phyloP scores from a whole-genome alignment of 306 rosid species.

The Vigna nakashimae region DNA sequence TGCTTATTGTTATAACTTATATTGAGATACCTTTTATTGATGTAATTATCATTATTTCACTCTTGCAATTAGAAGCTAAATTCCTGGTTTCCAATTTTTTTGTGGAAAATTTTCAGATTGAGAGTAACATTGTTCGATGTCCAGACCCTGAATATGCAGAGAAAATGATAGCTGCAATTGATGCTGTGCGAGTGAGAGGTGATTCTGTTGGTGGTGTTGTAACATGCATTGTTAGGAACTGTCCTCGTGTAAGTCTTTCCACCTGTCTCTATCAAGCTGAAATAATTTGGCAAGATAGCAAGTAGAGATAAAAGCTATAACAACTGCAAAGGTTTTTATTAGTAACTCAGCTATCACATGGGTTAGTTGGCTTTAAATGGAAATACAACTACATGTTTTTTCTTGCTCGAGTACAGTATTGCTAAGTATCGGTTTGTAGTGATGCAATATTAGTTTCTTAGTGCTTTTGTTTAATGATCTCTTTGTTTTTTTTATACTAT shows the following conservation, averaged over 20 bases:
- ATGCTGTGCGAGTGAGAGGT: conserved; percentile 83
- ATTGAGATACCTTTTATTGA: conserved; percentile 4
- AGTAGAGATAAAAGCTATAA: conserved; percentile 31
- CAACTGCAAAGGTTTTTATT: conserved; percentile 20
- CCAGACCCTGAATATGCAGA: conserved; percentile 95
- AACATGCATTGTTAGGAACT: conserved; percentile 88
- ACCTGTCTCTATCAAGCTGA: conserved; percentile 26
- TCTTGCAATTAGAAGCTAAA: conserved; percentile 38
- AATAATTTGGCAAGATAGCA: conserved; percentile 28
- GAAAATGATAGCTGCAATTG: conserved; percentile 94
- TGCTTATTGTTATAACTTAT: conserved; percentile 8
- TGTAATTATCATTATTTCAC: neutral
- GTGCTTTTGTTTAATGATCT: no score
- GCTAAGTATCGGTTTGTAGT: no score
- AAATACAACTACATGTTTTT: neutral
- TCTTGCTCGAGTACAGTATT: neutral
- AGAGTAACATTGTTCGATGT: conserved; percentile 94
- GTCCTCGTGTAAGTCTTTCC: conserved; percentile 73
- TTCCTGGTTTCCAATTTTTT: conserved; percentile 26
- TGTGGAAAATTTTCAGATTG: conserved; percentile 62
- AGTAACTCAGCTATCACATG: neutral
- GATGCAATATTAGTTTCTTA: no score
- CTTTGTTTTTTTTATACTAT: no score
- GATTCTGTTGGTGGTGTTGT: conserved; percentile 96
- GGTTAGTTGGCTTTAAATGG: conserved; percentile 19